Evolutionary conservation across 257 asterid genomes (phyloP), one percentile per base, ranked within the genome.

Genomic region (Solanum bulbocastanum): DNA sequence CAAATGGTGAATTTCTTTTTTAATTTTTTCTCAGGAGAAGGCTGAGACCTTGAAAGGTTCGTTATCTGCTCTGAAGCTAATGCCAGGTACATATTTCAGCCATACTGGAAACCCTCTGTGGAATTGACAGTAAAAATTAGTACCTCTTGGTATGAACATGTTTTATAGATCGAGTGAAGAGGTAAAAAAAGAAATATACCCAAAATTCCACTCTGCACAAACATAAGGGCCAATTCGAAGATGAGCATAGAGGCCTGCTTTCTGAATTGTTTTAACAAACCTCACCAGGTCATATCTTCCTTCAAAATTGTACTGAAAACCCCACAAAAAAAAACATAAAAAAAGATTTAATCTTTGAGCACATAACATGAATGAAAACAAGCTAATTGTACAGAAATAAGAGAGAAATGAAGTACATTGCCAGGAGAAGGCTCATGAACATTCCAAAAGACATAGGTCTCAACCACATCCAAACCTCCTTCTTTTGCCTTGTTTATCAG

Each of bases 201-300:
- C 91, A 60, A 89, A 89, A 71, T 89, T 89, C 91, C 91, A 89
- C 37, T 89, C 91, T 22, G 89, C 91, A 87, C 91, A 89, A 73
- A 89, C 91, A 87, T 89, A 89, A 36, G 91, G 91, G 5, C 91
- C 91, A 71, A 89, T 87, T 78, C 91, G 35, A 25, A 89, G 89
- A 87, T 89, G 91, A 75, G 89, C 89, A 86, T 89, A 89, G 9
- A 89, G 87, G 32, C 91, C 91, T 68, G 91, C 91, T 83, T 72
- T 87, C 71, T 89, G 91, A 72, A 89, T 83, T 18, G 91, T 89
- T 52, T 42, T 89, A 10, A 89, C 25, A 56, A 89, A 89, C 86
- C 91, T 89, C 30, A 89, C 91, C 65, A 89, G 56, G 71, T 89
- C 91, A 72, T 89, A 81, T 71, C 91, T 87, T 73, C 91, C 91